A percentile compares a stretch with the other conserved stretches of the same genome.
These are phyloP conservation scores for Ambispora gerdemannii DNA, from an alignment of 192 early-diverging fungal genomes.

Conservation along the genomic window DNA sequence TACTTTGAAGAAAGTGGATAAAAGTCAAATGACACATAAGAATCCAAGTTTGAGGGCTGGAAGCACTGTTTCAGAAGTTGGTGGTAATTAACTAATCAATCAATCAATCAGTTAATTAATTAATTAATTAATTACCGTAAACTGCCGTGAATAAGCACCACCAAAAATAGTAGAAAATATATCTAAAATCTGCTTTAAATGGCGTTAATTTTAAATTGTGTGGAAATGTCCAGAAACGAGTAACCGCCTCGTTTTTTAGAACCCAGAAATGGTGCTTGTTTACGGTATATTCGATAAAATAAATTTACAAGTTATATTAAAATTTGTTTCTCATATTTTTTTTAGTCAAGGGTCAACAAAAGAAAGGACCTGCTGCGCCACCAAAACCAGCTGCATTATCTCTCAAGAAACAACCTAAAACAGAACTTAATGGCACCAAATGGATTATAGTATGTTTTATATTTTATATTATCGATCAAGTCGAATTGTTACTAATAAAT, in stretches of 20 bases:
- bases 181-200: too few relatives aligned
- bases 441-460: constrained; percentile 67
- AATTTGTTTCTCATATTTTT: not conserved
- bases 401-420: constrained; percentile 72
- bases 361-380: constrained; percentile 51
- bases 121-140: too few relatives aligned
- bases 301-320: not conserved
- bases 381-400: constrained; percentile 54
- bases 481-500: not conserved
- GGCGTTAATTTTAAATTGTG: too few relatives aligned
- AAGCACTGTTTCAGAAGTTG: constrained; percentile 49
- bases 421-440: constrained; percentile 83
- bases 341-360: constrained; percentile 32
- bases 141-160: too few relatives aligned
- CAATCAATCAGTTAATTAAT: too few relatives aligned
- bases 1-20: constrained; percentile 91
- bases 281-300: too few relatives aligned
- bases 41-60: constrained; percentile 83
- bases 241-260: too few relatives aligned
- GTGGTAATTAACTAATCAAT: too few relatives aligned
- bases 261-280: too few relatives aligned
- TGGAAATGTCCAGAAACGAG: too few relatives aligned
- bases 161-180: too few relatives aligned
- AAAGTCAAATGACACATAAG: constrained; percentile 97
- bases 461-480: constrained; percentile 6